Conservation (phyloP, 768 basidiomycete species). For the Jaapia argillacea region DNA sequence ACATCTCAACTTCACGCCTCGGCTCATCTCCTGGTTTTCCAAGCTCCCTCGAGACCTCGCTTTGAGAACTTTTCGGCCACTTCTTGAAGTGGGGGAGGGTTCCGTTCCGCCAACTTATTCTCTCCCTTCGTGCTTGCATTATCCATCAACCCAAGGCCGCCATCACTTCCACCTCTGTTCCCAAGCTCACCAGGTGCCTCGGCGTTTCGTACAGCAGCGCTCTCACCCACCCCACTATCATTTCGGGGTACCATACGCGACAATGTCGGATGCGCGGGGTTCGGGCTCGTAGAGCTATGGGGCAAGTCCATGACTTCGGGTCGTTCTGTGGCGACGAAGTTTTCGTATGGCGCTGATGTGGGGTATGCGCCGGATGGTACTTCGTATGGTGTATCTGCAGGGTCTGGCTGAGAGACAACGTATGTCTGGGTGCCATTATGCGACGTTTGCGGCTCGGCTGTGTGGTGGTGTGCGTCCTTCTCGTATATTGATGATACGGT, state of each 20-base stretch:
- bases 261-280: conserved; percentile 32
- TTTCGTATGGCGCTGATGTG: conserved; percentile 27
- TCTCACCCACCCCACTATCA: conserved; percentile 35
- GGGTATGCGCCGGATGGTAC: conserved; percentile 61
- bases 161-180: conserved; percentile 28
- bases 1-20: too few species aligned
- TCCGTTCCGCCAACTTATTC: conserved; percentile 31
- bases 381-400: conserved; percentile 46
- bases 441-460: conserved; percentile 35
- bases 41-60: conserved; percentile 34
- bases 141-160: conserved; percentile 35
- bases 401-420: conserved; percentile 67
- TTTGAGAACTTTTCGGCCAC: conserved; percentile 36
- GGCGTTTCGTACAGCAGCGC: conserved; percentile 31
- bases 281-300: conserved; percentile 29
- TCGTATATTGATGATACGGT: conserved; percentile 35
- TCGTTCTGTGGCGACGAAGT: conserved; percentile 29
- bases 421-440: conserved; percentile 47
- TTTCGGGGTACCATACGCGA: conserved; percentile 31
- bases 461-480: conserved; percentile 42
- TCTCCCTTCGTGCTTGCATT: conserved; percentile 26
- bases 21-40: conserved; percentile 37
- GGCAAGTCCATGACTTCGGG: conserved; percentile 27
- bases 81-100: conserved; percentile 34
- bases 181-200: conserved; percentile 37